Percentiles rank a stretch among this genome's conserved stretches.
These are phyloP conservation scores for Bathelium albidoporum DNA, from an alignment of 495 filamentous ascomycete genomes.

Conservation along the genomic window DNA sequence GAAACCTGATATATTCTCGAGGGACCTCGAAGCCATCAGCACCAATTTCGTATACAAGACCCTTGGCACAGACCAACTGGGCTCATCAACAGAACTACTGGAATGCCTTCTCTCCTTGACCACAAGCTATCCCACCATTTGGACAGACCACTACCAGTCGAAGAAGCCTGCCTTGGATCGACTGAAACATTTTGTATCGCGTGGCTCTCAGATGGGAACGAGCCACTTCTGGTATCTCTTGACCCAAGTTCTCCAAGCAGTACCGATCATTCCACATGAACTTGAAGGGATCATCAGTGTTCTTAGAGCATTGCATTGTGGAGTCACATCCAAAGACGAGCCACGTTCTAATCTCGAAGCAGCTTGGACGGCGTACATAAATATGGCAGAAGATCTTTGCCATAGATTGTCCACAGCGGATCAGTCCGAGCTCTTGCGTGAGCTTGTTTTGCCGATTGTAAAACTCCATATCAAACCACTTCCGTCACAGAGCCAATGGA, in stretches of 20 bases:
- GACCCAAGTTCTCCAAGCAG: constrained; percentile 42
- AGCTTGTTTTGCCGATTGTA: constrained; percentile 47
- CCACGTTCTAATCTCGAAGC: constrained; percentile 49
- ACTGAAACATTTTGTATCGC: constrained; percentile 63
- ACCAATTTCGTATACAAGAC: constrained; percentile 57
- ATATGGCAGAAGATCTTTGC: constrained; percentile 42
- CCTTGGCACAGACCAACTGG: constrained; percentile 54
- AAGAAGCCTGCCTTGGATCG: constrained; percentile 56
- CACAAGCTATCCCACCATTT: constrained; percentile 51
- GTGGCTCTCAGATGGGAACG: constrained; percentile 66
- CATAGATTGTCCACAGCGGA: constrained; percentile 37
- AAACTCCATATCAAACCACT: constrained; percentile 45
- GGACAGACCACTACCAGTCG: constrained; percentile 56
- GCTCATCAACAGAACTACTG: constrained; percentile 61
- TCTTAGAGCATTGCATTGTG: constrained; percentile 53
- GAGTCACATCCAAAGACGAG: constrained; percentile 64
- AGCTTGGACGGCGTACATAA: constrained; percentile 67
- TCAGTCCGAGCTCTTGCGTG: constrained; percentile 37
- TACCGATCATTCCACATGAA: constrained; percentile 51
- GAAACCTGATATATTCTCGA: constrained; percentile 8
- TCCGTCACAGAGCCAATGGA: constrained; percentile 40
- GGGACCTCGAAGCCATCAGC: constrained; percentile 51
- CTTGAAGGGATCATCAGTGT: constrained; percentile 43
- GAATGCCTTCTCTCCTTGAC: constrained; percentile 55
- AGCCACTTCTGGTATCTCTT: constrained; percentile 62